Conservation (phyloP, 2,329 filamentous ascomycete genomes). For the Cryoendolithus antarcticus region DNA sequence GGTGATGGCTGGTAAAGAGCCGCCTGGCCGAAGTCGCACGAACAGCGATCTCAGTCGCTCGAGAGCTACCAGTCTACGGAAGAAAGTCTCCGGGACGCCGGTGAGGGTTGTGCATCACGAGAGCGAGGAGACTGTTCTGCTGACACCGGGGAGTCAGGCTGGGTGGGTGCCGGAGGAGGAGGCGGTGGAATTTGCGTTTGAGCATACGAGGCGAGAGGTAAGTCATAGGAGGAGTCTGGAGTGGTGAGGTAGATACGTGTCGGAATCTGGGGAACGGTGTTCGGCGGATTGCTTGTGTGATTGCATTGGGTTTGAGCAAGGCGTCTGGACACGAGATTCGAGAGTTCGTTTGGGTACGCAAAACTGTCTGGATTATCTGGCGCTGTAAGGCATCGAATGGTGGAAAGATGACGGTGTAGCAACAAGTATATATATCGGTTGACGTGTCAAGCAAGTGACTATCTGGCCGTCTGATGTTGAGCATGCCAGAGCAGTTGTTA, state of each 20-base stretch:
- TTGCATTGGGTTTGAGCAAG: too few relatives aligned
- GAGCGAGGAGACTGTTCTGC: slow-evolving; percentile 16
- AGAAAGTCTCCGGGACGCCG: slow-evolving; percentile 18
- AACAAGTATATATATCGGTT: too few relatives aligned
- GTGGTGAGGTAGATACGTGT: background rate
- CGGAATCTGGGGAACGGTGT: too few relatives aligned
- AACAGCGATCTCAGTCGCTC: slow-evolving; percentile 30
- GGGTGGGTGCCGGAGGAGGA: background rate
- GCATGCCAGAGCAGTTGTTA: too few relatives aligned
- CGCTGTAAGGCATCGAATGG: too few relatives aligned
- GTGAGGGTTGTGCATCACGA: slow-evolving; percentile 26
- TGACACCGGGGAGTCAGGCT: slow-evolving; percentile 22
- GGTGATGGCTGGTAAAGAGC: slow-evolving; percentile 79
- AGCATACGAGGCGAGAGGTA: slow-evolving; percentile 2
- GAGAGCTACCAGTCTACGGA: slow-evolving; percentile 8
- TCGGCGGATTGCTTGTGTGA: too few relatives aligned
- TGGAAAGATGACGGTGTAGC: too few relatives aligned
- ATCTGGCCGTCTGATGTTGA: too few relatives aligned
- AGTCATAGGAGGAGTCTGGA: slow-evolving; percentile 3
- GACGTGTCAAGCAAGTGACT: too few relatives aligned
- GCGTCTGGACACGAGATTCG: too few relatives aligned
- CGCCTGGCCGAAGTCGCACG: slow-evolving; percentile 48
- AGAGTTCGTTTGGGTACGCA: too few relatives aligned
- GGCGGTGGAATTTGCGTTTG: slow-evolving; percentile 2
- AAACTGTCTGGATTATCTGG: too few relatives aligned